Conservation (phyloP, 768 basidiomycete genomes). For the Hemileccinum impolitum region DNA sequence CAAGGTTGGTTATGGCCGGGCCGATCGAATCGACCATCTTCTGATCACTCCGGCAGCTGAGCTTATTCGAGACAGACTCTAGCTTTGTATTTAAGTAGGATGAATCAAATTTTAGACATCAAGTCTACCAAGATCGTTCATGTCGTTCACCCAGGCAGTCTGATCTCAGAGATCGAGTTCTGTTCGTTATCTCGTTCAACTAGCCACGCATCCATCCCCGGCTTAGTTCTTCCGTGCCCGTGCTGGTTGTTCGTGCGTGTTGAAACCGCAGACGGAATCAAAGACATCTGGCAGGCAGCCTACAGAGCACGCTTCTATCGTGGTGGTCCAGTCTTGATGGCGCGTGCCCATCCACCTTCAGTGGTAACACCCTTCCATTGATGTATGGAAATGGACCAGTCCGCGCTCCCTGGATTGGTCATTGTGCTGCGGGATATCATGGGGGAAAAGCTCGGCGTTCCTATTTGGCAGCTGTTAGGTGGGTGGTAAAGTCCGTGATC, state of each 20-base stretch:
- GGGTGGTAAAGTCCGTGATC: slow-evolving; percentile 65
- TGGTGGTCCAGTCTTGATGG: slow-evolving; percentile 71
- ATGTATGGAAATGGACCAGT: slow-evolving; percentile 27
- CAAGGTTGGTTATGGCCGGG: no score
- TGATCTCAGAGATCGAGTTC: slow-evolving; percentile 31
- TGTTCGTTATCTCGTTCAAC: not conserved
- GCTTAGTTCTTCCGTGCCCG: slow-evolving; percentile 65
- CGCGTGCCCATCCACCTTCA: slow-evolving; percentile 10
- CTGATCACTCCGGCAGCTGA: not conserved
- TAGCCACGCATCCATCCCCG: not conserved
- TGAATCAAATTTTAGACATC: not conserved
- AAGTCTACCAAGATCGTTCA: not conserved
- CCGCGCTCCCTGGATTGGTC: slow-evolving; percentile 57
- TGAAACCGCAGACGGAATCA: slow-evolving; percentile 62
- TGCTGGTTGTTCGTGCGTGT: slow-evolving; percentile 73
- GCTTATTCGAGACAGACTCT: no score
- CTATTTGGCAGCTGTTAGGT: slow-evolving; percentile 63
- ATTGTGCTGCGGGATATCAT: slow-evolving; percentile 79
- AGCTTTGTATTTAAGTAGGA: not conserved
- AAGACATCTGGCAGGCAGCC: slow-evolving; percentile 70
- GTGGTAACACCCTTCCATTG: no score
- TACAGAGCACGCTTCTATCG: slow-evolving; percentile 71
- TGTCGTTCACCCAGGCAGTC: slow-evolving; percentile 19
- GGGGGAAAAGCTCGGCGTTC: slow-evolving; percentile 69
- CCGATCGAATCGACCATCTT: not conserved